Conservation (phyloP, 768 basidiomycete species). For the Dioszegia hungarica region DNA sequence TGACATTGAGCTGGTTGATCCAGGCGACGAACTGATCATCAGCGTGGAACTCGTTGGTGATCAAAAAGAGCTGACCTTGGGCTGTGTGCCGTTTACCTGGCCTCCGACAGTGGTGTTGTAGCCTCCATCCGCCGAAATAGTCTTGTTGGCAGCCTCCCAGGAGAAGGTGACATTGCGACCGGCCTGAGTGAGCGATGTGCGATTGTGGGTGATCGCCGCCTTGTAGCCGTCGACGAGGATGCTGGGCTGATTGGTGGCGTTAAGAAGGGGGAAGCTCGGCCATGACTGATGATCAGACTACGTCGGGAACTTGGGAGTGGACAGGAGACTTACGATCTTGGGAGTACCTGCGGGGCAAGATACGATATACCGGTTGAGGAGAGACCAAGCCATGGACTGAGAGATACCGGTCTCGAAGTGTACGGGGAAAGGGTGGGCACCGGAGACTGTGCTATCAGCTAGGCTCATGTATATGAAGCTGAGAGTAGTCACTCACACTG, state of each 20-base stretch:
- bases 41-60: too few species aligned
- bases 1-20: conserved; percentile 61
- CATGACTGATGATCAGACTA: conserved; percentile 43
- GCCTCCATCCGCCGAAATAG: conserved; percentile 54
- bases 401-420: conserved; percentile 59
- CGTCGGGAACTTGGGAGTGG: too few species aligned
- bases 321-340: conserved; percentile 42
- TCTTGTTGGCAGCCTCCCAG: conserved; percentile 60
- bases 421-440: conserved; percentile 57
- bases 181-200: conserved; percentile 54
- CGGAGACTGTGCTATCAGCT: too few species aligned
- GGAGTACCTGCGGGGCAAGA: conserved; percentile 58
- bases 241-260: conserved; percentile 52
- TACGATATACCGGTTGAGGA: conserved; percentile 57
- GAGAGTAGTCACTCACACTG: too few species aligned
- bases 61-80: conserved; percentile 31
- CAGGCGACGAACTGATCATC: conserved; percentile 54
- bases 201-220: conserved; percentile 59
- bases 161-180: conserved; percentile 54
- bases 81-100: conserved; percentile 48
- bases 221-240: conserved; percentile 40
- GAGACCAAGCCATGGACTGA: conserved; percentile 62
- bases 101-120: conserved; percentile 55
- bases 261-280: conserved; percentile 60
- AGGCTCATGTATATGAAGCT: too few species aligned